Conservation (phyloP, 2,329 filamentous ascomycete species). For the Calonectria montana region DNA sequence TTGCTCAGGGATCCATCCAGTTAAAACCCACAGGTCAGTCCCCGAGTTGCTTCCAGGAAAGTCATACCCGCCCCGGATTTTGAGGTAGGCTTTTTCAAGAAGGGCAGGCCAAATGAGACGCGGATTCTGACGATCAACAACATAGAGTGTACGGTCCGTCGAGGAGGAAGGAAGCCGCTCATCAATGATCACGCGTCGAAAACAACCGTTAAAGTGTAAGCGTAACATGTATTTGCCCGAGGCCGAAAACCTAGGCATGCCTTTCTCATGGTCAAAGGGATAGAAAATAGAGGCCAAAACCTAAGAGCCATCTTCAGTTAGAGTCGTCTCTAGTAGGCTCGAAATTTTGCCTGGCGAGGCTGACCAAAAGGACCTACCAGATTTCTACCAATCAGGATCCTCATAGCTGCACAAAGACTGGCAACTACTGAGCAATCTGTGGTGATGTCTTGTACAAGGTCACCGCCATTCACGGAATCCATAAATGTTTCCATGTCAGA, state of each 20-base stretch:
- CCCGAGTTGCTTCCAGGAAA: conserved; percentile 98
- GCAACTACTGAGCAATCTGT: conserved; percentile 98
- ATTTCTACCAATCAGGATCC: conserved; percentile 74
- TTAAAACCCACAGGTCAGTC: conserved; percentile 92
- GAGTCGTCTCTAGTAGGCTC: neutral
- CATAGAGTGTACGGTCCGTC: conserved; percentile 81
- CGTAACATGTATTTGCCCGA: conserved; percentile 92
- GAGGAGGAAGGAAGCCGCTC: conserved; percentile 85
- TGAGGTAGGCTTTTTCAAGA: conserved; percentile 95
- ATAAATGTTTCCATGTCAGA: conserved; percentile 61
- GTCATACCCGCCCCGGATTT: conserved; percentile 94
- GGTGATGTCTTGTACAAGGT: conserved; percentile 94
- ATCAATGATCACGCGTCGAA: conserved; percentile 87
- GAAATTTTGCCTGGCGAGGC: neutral
- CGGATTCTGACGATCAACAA: conserved; percentile 86
- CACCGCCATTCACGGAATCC: conserved; percentile 69
- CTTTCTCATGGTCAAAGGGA: conserved; percentile 73
- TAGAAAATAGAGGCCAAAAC: conserved; percentile 79
- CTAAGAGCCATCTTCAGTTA: conserved; percentile 52
- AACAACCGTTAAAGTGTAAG: conserved; percentile 97
- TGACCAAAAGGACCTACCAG: conserved; percentile 63
- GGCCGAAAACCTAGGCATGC: conserved; percentile 72
- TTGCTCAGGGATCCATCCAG: conserved; percentile 97
- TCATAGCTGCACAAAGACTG: conserved; percentile 86
- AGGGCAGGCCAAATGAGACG: conserved; percentile 90